Conservation (phyloP, 495 filamentous ascomycete species). For the Lasiosphaeria hispida region DNA sequence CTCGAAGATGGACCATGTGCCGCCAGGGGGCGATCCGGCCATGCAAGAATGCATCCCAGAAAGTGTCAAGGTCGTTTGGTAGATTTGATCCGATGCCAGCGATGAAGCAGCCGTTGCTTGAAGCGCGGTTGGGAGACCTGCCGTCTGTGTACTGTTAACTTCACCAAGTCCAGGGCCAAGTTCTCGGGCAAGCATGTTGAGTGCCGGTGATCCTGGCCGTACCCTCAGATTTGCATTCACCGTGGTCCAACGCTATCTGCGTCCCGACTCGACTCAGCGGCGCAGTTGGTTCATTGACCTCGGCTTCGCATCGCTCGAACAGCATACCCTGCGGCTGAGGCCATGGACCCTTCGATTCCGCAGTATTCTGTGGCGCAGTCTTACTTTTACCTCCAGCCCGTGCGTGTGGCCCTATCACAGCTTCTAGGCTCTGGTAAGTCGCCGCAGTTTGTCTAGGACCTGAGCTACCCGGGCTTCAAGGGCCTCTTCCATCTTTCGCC, state of each 20-base stretch:
- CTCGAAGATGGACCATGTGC: slow-evolving; percentile 7
- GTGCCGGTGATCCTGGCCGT: slow-evolving; percentile 14
- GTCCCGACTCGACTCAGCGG: slow-evolving; percentile 9
- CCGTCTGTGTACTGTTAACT: no score
- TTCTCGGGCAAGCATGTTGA: no score
- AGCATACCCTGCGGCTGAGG: slow-evolving; percentile 14
- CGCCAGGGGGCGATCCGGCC: neutral
- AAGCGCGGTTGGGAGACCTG: no score
- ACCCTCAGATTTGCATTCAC: slow-evolving; percentile 17
- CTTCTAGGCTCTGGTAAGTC: neutral
- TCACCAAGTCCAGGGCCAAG: no score
- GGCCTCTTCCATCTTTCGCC: slow-evolving; percentile 11
- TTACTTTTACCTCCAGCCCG: slow-evolving; percentile 25
- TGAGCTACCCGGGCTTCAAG: slow-evolving; percentile 18
- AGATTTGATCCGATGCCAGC: neutral
- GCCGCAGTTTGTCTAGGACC: neutral
- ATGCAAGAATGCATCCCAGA: neutral
- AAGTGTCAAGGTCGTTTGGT: neutral
- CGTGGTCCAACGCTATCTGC: slow-evolving; percentile 21
- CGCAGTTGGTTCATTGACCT: slow-evolving; percentile 26
- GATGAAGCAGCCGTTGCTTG: no score
- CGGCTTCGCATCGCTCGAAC: slow-evolving; percentile 17
- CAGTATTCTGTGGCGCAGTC: slow-evolving; percentile 19
- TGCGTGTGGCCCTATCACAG: slow-evolving; percentile 17
- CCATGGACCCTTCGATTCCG: neutral